These are phyloP conservation scores for Mastigamoeba balamuthi DNA, from an alignment of 78 protist species.

Conservation along the genomic window DNA sequence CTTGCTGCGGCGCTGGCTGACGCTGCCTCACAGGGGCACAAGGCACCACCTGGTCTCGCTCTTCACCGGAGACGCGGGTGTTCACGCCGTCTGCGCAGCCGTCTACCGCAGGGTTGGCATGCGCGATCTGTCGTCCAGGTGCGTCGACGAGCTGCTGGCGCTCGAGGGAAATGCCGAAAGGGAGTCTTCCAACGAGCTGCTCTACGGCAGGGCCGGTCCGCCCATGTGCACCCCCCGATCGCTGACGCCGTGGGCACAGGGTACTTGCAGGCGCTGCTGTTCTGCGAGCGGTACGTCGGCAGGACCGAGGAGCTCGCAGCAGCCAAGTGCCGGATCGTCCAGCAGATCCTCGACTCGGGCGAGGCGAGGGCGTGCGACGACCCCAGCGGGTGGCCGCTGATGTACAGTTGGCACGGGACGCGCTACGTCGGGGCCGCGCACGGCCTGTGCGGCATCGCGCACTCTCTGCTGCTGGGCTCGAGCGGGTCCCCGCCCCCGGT, in stretches of 20 bases:
- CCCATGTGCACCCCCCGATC: background rate
- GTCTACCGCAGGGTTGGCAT: too few species aligned
- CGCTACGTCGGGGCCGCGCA: background rate
- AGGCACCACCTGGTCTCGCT: too few species aligned
- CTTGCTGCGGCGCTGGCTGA: too few species aligned
- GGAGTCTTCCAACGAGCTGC: too few species aligned
- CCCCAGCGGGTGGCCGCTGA: background rate
- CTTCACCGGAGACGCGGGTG: too few species aligned
- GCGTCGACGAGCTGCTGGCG: too few species aligned
- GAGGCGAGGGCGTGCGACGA: background rate
- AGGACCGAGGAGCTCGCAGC: background rate
- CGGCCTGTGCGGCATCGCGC: background rate
- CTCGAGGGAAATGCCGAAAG: too few species aligned
- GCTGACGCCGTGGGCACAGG: background rate
- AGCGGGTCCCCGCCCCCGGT: background rate
- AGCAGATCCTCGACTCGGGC: background rate
- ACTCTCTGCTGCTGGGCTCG: background rate
- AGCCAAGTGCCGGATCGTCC: background rate
- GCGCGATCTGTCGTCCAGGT: too few species aligned
- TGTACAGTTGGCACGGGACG: background rate
- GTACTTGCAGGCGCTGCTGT: background rate
- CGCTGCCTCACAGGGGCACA: too few species aligned
- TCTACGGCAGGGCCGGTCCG: background rate
- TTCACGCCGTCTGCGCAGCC: too few species aligned
- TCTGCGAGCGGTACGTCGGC: background rate